Conservation (phyloP, 805 yeast species). For the Cyberlindnera sargentensis region DNA sequence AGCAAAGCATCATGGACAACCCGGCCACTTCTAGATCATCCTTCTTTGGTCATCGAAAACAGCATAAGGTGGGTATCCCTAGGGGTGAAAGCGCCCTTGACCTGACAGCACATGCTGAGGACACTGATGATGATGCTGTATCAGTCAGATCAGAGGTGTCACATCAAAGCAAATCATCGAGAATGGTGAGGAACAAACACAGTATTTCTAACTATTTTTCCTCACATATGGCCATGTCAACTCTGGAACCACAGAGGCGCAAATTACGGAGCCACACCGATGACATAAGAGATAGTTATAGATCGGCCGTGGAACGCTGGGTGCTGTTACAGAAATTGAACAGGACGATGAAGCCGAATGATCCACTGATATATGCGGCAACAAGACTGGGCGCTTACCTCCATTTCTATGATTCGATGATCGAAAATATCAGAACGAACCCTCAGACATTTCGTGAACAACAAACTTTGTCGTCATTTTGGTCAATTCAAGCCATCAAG, state of each 20-base stretch:
- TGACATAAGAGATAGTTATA: conserved; percentile 11
- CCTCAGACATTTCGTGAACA: conserved; percentile 3
- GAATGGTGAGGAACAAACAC: not conserved
- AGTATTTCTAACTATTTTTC: conserved; percentile 5
- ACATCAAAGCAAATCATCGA: not conserved
- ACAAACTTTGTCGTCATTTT: conserved; percentile 11
- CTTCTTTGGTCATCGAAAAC: conserved; percentile 3
- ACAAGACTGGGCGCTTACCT: conserved; percentile 15
- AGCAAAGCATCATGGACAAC: conserved; percentile 4
- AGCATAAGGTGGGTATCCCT: not conserved
- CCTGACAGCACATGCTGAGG: not conserved
- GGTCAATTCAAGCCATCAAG: conserved; percentile 20
- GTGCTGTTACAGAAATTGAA: conserved; percentile 6
- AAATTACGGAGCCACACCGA: conserved; percentile 3
- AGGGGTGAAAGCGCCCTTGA: not conserved
- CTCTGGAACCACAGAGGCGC: conserved; percentile 5
- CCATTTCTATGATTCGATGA: conserved; percentile 13
- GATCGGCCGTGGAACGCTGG: conserved; percentile 18
- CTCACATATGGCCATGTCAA: conserved; percentile 15
- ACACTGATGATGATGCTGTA: conserved; percentile 1
- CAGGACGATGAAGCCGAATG: conserved; percentile 4
- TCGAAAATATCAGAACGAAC: conserved; percentile 3
- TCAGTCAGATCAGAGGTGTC: not conserved
- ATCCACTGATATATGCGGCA: conserved; percentile 14
- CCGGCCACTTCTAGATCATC: conserved; percentile 2